Conservation (phyloP, 148 eudicot species). For the Drosera capensis region DNA sequence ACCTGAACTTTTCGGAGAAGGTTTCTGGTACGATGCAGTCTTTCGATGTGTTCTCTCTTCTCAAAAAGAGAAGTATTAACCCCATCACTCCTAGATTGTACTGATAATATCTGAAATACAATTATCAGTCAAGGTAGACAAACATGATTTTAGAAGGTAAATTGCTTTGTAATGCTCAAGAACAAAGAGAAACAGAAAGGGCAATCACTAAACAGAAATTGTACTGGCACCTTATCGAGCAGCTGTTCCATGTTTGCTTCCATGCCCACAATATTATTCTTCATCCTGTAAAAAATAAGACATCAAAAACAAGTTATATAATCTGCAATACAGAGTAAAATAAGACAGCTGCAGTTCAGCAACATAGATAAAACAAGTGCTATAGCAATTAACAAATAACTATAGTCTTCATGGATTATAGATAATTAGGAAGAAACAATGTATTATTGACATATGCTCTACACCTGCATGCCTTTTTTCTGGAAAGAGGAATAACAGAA, state of each 20-base stretch:
- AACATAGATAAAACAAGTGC: neutral
- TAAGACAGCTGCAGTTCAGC: neutral
- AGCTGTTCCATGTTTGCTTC: conserved; percentile 96
- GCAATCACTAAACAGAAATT: conserved; percentile 6
- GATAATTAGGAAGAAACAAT: no score
- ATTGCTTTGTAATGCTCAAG: neutral
- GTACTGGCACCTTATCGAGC: conserved; percentile 65
- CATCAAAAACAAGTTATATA: neutral
- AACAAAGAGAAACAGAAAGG: conserved; percentile 3
- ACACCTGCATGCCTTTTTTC: no score
- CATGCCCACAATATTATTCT: conserved; percentile 88
- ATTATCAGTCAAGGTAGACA: no score
- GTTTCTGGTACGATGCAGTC: conserved; percentile 87
- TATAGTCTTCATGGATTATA: no score
- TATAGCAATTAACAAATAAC: neutral
- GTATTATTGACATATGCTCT: no score
- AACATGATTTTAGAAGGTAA: no score
- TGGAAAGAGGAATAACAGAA: neutral
- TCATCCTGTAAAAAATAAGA: conserved; percentile 50
- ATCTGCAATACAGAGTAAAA: neutral
- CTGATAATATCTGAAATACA: conserved; percentile 64
- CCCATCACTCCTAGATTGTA: conserved; percentile 96
- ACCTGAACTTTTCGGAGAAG: conserved; percentile 99
- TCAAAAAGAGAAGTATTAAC: conserved; percentile 87
- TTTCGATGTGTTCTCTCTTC: conserved; percentile 95